These are phyloP conservation scores for Hypomyces rosellus DNA, from an alignment of 2,329 filamentous ascomycete species.

Conservation along the genomic window DNA sequence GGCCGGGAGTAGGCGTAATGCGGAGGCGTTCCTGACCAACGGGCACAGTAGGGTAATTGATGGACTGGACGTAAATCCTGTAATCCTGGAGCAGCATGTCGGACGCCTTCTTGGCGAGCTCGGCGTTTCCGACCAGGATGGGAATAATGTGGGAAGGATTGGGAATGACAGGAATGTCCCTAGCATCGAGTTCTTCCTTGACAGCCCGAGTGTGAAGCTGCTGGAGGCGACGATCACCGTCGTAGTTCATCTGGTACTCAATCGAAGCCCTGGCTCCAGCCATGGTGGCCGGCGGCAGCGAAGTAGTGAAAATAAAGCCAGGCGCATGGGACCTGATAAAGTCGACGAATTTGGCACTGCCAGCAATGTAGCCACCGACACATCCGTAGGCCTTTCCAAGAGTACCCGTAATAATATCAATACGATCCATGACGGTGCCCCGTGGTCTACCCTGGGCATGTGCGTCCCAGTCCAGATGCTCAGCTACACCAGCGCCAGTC, in stretches of 20 bases:
- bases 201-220: slow-evolving; percentile 94
- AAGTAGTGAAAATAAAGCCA: slow-evolving; percentile 98
- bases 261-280: slow-evolving; percentile 87
- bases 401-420: slow-evolving; percentile 97
- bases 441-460: slow-evolving; percentile 67
- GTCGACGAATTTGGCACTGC: slow-evolving; percentile 79
- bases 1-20: slow-evolving; percentile 92
- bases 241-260: slow-evolving; percentile 82
- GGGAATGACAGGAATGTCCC: slow-evolving; percentile 91
- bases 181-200: slow-evolving; percentile 71
- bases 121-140: slow-evolving; percentile 87
- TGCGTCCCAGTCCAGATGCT: slow-evolving; percentile 91
- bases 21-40: slow-evolving; percentile 96
- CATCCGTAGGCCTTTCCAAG: slow-evolving; percentile 97
- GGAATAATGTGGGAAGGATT: slow-evolving; percentile 97
- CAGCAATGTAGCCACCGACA: slow-evolving; percentile 96
- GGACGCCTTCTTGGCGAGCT: slow-evolving; percentile 83
- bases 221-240: slow-evolving; percentile 83
- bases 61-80: slow-evolving; percentile 94
- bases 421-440: slow-evolving; percentile 88
- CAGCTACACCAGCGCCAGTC: slow-evolving; percentile 88
- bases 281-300: slow-evolving; percentile 93
- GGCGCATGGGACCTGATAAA: slow-evolving; percentile 90
- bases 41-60: slow-evolving; percentile 98
- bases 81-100: slow-evolving; percentile 87